A percentile compares a stretch with the other conserved stretches of the same genome.
phyloP scores from a whole-genome alignment of 257 asterid species.

The Nicotiana obtusifolia region DNA sequence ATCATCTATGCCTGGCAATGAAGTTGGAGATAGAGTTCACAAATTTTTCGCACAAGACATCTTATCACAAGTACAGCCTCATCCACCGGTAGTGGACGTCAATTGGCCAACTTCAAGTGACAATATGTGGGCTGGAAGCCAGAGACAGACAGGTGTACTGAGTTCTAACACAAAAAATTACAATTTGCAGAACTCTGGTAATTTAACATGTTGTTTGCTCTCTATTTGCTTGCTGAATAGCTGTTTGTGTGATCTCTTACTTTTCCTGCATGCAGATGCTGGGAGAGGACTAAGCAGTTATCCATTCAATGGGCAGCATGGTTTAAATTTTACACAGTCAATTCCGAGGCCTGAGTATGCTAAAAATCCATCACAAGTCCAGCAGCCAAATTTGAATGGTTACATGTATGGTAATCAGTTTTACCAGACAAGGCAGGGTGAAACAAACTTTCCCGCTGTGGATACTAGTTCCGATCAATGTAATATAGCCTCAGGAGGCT shows the following conservation, averaged over 20 bases:
- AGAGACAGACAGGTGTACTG: constrained; percentile 36
- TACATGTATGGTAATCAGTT: constrained; percentile 55
- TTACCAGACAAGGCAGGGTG: constrained; percentile 56
- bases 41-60: constrained; percentile 80
- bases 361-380: constrained; percentile 44
- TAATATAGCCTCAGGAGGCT: constrained; percentile 45
- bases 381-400: constrained; percentile 62
- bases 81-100: constrained; percentile 43
- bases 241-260: neutral
- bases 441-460: constrained; percentile 52
- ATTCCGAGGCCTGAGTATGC: constrained; percentile 48
- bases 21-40: constrained; percentile 82
- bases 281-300: constrained; percentile 60
- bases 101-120: constrained; percentile 49
- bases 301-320: constrained; percentile 44
- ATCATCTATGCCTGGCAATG: constrained; percentile 97
- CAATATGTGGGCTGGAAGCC: constrained; percentile 62
- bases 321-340: constrained; percentile 52
- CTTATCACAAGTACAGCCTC: constrained; percentile 57
- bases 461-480: constrained; percentile 53
- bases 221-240: neutral
- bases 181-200: constrained; percentile 36
- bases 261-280: constrained; percentile 37
- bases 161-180: constrained; percentile 40
- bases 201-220: neutral